phyloP scores from a whole-genome alignment of 768 basidiomycete genomes.

The Hericium rajendrae region DNA sequence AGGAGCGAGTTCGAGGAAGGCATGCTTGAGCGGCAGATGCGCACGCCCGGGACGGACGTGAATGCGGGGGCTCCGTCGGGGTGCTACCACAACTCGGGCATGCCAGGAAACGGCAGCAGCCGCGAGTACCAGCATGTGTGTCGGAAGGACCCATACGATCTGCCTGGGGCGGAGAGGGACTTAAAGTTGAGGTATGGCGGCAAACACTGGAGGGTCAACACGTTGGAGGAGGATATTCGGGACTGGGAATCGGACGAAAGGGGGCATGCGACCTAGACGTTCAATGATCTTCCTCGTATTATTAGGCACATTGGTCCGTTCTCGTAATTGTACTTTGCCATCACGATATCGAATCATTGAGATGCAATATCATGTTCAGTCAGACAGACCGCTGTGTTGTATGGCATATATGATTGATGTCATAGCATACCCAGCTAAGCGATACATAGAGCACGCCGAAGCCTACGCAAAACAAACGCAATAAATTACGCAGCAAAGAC shows the following conservation, averaged over 20 bases:
- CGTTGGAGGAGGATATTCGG: not conserved
- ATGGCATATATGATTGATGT: no score
- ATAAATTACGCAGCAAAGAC: not conserved
- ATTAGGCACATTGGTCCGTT: no score
- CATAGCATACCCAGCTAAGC: no score
- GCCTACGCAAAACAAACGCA: no score
- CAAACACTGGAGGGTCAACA: not conserved
- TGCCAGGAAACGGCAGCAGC: not conserved
- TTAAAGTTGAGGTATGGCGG: not conserved
- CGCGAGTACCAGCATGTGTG: not conserved
- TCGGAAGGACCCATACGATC: not conserved
- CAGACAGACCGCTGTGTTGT: no score
- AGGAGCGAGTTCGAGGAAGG: not conserved
- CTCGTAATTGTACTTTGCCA: no score
- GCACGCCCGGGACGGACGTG: not conserved
- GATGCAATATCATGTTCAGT: no score
- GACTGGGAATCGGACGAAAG: not conserved
- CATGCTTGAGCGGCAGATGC: not conserved
- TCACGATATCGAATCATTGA: no score
- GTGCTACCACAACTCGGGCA: not conserved
- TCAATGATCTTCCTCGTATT: no score
- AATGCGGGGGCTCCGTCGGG: not conserved
- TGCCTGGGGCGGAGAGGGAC: not conserved
- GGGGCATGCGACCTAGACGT: no score
- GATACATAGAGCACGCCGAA: no score